Base-by-base conservation (phyloP, 331 rosid genomes). In the Malus hybrid region DNA sequence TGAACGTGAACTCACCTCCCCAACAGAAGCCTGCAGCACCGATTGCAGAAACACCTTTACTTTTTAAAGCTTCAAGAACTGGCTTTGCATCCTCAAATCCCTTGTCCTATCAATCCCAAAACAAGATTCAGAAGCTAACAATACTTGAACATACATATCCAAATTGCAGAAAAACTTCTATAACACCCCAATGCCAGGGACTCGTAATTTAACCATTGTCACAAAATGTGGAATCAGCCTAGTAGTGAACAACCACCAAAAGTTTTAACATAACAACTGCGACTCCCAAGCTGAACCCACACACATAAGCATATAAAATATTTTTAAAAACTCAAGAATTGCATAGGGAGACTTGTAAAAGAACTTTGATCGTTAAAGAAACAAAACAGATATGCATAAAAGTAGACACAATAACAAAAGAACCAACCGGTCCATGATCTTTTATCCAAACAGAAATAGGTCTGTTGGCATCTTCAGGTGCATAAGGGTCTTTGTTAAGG, bases 21-120 rank as follows among this genome's bases (percentile, higher is more conserved):
- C 91, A 90, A 76, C 97, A 93, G 81, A 91, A 85, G 72, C 90
- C 93, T 12, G 69, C 96, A 59, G 91, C 91, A 54, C 95, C 97
- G 0, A 91, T 65, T 12, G 89, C 82, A 33, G 95, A 83, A 83
- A 89, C 60, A 42, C 95, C 95, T 81, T 83, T 87, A 33, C 77
- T 80, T 77, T 31, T 93, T 46, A 93, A 79, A 66, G 85, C 92
- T 83, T 87, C 87, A 70, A 91, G 75, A 33, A 88, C 36, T 42
- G 75, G 79, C 66, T 86, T 91, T 61, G 93, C 83, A 24, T 65
- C 86, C 81, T 86, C 96, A 68, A 80, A 81, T 60, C 72, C 90
- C 83, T 87, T 81, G 3, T 81, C 91, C 97, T 91, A 55, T 33
- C 50, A 44, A 44, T 70, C 42, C 50, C 11, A 44, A 42, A 19